A percentile compares a stretch with the other conserved stretches of the same genome.
Conservation (phyloP, 768 basidiomycete genomes). For the Gymnopilus junonius region DNA sequence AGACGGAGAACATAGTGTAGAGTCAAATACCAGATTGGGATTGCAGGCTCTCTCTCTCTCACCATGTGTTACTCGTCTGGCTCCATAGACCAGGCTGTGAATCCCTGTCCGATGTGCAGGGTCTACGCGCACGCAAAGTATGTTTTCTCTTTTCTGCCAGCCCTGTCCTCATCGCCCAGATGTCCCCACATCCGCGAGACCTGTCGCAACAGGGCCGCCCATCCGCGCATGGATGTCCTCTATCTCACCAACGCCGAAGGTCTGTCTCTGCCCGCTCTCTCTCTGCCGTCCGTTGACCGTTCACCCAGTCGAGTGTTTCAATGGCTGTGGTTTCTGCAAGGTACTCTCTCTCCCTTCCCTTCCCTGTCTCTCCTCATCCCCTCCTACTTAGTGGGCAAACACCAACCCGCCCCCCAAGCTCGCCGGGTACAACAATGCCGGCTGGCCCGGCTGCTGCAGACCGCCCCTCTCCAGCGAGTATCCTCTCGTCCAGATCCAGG, state of each 20-base stretch:
- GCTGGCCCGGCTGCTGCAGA: constrained; percentile 93
- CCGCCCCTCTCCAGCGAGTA: constrained; percentile 64
- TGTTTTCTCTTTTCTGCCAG: constrained; percentile 14
- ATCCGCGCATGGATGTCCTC: constrained; percentile 79
- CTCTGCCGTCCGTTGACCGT: constrained; percentile 9
- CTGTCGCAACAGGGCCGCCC: constrained; percentile 73
- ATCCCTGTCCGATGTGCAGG: constrained; percentile 84
- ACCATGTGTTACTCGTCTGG: constrained; percentile 77
- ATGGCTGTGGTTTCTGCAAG: constrained; percentile 92
- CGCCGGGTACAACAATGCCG: constrained; percentile 67
- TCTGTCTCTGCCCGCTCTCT: constrained; percentile 35
- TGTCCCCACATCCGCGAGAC: constrained; percentile 79
- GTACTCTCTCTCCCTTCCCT: constrained; percentile 41
- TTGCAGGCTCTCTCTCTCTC: constrained; percentile 26
- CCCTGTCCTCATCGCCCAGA: constrained; percentile 38
- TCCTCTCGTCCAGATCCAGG: constrained; percentile 66
- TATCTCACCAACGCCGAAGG: constrained; percentile 90
- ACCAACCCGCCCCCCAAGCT: constrained; percentile 57
- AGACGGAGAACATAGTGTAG: background rate
- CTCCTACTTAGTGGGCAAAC: constrained; percentile 75
- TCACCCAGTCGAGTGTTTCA: constrained; percentile 74
- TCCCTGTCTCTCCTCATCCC: constrained; percentile 27
- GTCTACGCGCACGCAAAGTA: constrained; percentile 75
- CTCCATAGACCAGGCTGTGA: constrained; percentile 68
- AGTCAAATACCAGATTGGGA: background rate